A percentile compares a stretch with the other conserved stretches of the same genome.
Evolutionary conservation across 106 monocot species (phyloP).

Genomic region (Apostasia shenzhenica): DNA sequence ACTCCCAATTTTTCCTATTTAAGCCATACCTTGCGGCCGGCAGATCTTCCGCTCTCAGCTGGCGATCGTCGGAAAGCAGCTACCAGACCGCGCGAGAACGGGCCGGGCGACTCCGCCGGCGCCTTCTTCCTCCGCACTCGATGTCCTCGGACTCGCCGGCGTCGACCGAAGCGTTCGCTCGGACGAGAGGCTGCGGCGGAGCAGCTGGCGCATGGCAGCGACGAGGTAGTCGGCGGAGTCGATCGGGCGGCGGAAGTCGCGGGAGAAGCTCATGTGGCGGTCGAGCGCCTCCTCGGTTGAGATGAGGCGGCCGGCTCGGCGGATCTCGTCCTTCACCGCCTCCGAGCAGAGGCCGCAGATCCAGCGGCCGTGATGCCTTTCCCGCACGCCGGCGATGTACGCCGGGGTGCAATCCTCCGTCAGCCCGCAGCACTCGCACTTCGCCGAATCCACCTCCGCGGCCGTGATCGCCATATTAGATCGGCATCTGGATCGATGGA

Average conservation of each 20-base stretch:
- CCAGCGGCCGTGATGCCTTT: slow-evolving; percentile 40
- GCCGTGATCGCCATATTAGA: no score
- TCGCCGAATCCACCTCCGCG: slow-evolving; percentile 18
- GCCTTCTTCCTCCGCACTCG: background rate
- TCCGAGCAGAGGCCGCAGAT: slow-evolving; percentile 56
- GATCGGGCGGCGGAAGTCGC: slow-evolving; percentile 26
- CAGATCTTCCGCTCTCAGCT: no score
- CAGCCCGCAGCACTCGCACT: slow-evolving; percentile 65
- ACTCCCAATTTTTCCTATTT: no score
- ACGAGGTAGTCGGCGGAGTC: slow-evolving; percentile 27
- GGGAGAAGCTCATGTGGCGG: slow-evolving; percentile 49
- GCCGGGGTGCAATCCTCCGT: slow-evolving; percentile 71
- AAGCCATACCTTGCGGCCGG: no score
- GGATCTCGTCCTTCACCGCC: slow-evolving; percentile 27
- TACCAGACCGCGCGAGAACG: background rate
- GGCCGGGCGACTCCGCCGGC: background rate
- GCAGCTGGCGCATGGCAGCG: slow-evolving; percentile 12
- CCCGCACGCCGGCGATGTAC: slow-evolving; percentile 43
- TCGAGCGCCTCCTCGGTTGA: slow-evolving; percentile 46
- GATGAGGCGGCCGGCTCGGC: slow-evolving; percentile 33
- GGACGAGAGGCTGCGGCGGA: slow-evolving; percentile 20
- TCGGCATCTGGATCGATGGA: no score
- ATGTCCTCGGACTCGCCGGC: background rate
- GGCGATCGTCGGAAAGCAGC: background rate
- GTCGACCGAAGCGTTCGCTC: slow-evolving; percentile 6